Conservation (phyloP, 2,329 filamentous ascomycete species). For the Beauveria scarabaeidicola region DNA sequence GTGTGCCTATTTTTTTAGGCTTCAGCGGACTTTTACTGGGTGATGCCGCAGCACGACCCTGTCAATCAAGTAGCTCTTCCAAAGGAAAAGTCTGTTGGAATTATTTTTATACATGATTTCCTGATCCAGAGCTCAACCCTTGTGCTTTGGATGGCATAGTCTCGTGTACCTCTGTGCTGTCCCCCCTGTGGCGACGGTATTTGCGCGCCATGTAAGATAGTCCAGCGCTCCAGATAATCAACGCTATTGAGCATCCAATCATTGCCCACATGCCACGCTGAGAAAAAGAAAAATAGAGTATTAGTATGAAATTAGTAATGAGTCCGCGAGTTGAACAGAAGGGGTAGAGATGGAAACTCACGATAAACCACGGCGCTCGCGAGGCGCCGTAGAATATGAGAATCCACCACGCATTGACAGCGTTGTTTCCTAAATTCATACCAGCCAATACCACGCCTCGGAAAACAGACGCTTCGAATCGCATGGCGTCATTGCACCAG, state of each 20-base stretch:
- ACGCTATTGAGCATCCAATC: slow-evolving; percentile 53
- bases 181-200: not conserved
- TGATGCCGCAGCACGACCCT: not conserved
- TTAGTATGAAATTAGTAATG: not conserved
- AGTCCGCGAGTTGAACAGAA: not conserved
- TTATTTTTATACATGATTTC: not conserved
- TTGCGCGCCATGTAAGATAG: slow-evolving; percentile 31
- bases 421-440: slow-evolving; percentile 63
- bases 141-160: not conserved
- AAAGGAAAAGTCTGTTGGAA: not conserved
- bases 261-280: slow-evolving; percentile 65
- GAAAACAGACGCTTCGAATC: slow-evolving; percentile 53
- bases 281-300: not conserved
- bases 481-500: slow-evolving; percentile 65
- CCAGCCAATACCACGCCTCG: slow-evolving; percentile 60
- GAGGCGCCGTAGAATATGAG: slow-evolving; percentile 62
- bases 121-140: not conserved
- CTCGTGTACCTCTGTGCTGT: not conserved
- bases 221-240: slow-evolving; percentile 50
- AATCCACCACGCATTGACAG: slow-evolving; percentile 66
- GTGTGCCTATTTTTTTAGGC: slow-evolving; percentile 7
- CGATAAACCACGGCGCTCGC: slow-evolving; percentile 57
- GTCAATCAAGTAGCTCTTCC: not conserved
- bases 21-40: not conserved
- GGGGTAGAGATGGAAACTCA: slow-evolving; percentile 26